Evolutionary conservation across 2,329 filamentous ascomycete species (phyloP).

Genomic region (Epichloe baconii): DNA sequence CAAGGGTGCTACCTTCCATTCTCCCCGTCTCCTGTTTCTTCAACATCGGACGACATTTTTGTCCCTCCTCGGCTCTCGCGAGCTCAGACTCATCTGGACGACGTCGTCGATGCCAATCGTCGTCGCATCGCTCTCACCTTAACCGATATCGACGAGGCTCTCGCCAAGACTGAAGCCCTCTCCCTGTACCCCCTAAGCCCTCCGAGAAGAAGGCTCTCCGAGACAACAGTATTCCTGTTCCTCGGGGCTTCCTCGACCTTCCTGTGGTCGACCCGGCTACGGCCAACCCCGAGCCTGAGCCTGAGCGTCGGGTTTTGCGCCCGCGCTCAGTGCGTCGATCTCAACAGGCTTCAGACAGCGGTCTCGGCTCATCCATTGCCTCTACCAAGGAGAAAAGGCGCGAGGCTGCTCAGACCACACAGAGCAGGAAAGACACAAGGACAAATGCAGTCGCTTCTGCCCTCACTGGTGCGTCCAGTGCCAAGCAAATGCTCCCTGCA

Average conservation of each 20-base stretch:
- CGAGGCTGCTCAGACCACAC: conserved; percentile 21
- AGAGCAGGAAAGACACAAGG: conserved; percentile 16
- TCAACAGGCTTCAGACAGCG: conserved; percentile 71
- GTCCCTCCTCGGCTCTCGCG: conserved; percentile 45
- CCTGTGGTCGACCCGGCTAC: conserved; percentile 39
- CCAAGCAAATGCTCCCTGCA: conserved; percentile 37
- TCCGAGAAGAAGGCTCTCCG: conserved; percentile 24
- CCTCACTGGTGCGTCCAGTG: conserved; percentile 42
- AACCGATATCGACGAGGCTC: conserved; percentile 49
- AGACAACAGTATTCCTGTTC: conserved; percentile 47
- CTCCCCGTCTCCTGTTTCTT: conserved; percentile 32
- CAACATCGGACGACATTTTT: conserved; percentile 27
- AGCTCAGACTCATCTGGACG: conserved; percentile 57
- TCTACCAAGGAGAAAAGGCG: conserved; percentile 44
- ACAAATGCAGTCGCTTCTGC: conserved; percentile 33
- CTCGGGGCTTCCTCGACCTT: conserved; percentile 44
- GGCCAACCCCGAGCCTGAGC: conserved; percentile 25
- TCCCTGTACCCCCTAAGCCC: conserved; percentile 23
- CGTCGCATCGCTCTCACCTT: conserved; percentile 56
- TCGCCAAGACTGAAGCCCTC: conserved; percentile 33
- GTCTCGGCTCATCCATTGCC: conserved; percentile 69
- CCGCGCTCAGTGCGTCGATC: conserved; percentile 41
- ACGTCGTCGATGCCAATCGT: conserved; percentile 56
- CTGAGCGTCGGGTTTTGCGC: conserved; percentile 37
- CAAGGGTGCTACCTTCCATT: conserved; percentile 59